Evolutionary conservation across 75 land plant genomes (phyloP).

Genomic region (Cryptomeria japonica): DNA sequence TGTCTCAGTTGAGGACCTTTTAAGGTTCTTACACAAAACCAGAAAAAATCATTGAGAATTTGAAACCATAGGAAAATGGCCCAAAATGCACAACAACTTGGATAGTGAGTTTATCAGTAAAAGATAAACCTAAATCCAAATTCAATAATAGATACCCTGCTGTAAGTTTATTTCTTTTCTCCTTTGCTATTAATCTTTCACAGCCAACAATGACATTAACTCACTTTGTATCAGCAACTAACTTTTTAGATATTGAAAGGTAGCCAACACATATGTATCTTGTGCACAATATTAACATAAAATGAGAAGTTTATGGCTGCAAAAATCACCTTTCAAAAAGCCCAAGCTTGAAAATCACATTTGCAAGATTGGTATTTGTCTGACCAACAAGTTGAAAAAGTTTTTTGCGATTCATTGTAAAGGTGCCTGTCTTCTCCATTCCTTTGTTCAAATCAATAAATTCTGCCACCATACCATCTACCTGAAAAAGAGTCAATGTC

Average conservation of each 20-base stretch:
- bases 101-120: not conserved
- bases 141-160: not conserved
- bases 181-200: not conserved
- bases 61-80: not conserved
- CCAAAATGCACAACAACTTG: not conserved
- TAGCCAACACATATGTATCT: not conserved
- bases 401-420: conserved; percentile 72
- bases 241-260: not conserved
- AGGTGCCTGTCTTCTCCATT: conserved; percentile 85
- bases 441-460: conserved; percentile 78
- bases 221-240: conserved; percentile 9
- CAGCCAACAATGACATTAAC: conserved; percentile 10
- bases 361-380: conserved; percentile 88
- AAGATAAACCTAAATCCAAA: not conserved
- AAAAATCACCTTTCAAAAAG: conserved; percentile 77
- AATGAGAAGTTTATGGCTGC: not conserved
- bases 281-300: not conserved
- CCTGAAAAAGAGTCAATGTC: conserved; percentile 30
- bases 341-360: conserved; percentile 83
- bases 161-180: not conserved
- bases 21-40: no score
- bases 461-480: conserved; percentile 85
- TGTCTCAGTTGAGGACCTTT: no score
- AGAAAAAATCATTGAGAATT: not conserved
- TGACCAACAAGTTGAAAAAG: conserved; percentile 90